Evolutionary conservation across 352 stramenopile genomes (phyloP).

Genomic region (Elongisporangium undulatum): DNA sequence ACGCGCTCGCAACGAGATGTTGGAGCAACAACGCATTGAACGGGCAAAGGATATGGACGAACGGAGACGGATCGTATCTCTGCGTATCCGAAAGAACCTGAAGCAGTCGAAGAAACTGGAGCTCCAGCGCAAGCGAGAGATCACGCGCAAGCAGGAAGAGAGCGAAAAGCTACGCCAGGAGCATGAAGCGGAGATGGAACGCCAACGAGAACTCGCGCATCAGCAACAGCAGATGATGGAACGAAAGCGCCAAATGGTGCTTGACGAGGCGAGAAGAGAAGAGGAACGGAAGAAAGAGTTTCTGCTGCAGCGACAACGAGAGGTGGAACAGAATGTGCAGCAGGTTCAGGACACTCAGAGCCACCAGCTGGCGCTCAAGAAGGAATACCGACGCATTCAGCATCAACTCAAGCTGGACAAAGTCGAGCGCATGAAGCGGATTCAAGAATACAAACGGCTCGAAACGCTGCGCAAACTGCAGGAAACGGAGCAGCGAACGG

Average conservation of each 20-base stretch:
- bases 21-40: slow-evolving; percentile 66
- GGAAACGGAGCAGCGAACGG: slow-evolving; percentile 76
- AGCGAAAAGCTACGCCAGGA: slow-evolving; percentile 50
- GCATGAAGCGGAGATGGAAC: slow-evolving; percentile 58
- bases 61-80: slow-evolving; percentile 42
- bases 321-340: slow-evolving; percentile 67
- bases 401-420: slow-evolving; percentile 87
- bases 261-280: slow-evolving; percentile 65
- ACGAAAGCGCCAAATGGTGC: slow-evolving; percentile 60
- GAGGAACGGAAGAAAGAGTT: slow-evolving; percentile 72
- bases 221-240: slow-evolving; percentile 71
- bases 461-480: slow-evolving; percentile 86
- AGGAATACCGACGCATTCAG: slow-evolving; percentile 80
- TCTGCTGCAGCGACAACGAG: slow-evolving; percentile 52
- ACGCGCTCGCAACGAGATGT: slow-evolving; percentile 56
- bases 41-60: slow-evolving; percentile 66
- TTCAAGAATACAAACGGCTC: slow-evolving; percentile 90
- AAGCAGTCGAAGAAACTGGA: slow-evolving; percentile 62
- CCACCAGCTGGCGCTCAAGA: slow-evolving; percentile 71
- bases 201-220: slow-evolving; percentile 43
- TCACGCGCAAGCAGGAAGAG: slow-evolving; percentile 49
- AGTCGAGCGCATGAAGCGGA: slow-evolving; percentile 89
- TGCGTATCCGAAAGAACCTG: slow-evolving; percentile 68
- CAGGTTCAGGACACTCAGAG: slow-evolving; percentile 68
- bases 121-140: slow-evolving; percentile 56